phyloP scores from a whole-genome alignment of 1,139 yeast species.

The Zygosaccharomyces sapae region DNA sequence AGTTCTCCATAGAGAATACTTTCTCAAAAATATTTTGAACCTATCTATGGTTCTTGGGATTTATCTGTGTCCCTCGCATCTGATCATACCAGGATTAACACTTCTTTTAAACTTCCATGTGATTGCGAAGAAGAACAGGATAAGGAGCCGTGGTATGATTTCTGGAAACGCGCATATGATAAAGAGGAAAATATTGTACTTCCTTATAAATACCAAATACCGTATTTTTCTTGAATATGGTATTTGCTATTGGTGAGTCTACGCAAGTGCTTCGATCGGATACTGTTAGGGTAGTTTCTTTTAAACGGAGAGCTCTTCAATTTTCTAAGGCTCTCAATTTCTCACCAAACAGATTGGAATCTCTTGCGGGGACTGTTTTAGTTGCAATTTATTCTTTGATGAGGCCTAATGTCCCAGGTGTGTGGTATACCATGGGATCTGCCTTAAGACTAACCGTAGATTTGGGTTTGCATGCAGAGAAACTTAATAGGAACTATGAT shows the following conservation, averaged over 20 bases:
- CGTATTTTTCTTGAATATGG: constrained; percentile 65
- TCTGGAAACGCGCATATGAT: constrained; percentile 12
- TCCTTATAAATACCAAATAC: constrained; percentile 44
- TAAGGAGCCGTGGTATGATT: constrained; percentile 25
- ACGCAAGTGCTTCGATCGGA: constrained; percentile 69
- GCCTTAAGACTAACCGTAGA: constrained; percentile 78
- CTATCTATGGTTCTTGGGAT: constrained; percentile 68
- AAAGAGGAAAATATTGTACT: constrained; percentile 30
- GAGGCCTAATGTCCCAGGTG: constrained; percentile 80
- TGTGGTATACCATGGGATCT: constrained; percentile 87
- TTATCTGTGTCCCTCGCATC: constrained; percentile 56
- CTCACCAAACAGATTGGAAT: constrained; percentile 60
- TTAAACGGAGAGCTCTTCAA: constrained; percentile 62
- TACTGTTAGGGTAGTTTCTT: constrained; percentile 64
- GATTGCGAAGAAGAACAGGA: constrained; percentile 2
- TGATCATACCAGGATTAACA: constrained; percentile 50
- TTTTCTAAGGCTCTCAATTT: constrained; percentile 58
- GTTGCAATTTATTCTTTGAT: constrained; percentile 65
- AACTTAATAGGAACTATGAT: constrained; percentile 42
- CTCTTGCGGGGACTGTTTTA: constrained; percentile 66
- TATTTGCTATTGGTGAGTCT: constrained; percentile 78
- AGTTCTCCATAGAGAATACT: constrained; percentile 73
- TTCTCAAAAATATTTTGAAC: constrained; percentile 64
- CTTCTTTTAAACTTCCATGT: constrained; percentile 24
- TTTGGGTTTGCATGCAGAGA: constrained; percentile 72